Evolutionary conservation across 1,284 basidiomycete genomes (phyloP), one percentile per base, ranked within the genome.

Genomic region (Tranzscheliella williamsii): DNA sequence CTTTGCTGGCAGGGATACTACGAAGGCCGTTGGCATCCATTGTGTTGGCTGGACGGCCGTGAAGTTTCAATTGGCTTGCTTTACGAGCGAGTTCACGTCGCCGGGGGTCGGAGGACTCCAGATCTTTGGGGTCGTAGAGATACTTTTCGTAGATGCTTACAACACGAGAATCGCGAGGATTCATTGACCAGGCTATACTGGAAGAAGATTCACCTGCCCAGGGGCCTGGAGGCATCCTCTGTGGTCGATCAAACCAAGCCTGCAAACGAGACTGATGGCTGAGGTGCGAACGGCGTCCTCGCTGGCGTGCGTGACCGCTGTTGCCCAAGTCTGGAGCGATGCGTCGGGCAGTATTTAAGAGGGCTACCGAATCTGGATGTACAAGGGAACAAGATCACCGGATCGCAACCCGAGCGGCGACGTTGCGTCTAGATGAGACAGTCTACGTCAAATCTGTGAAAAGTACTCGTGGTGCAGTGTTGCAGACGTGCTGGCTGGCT

Each of bases 71-170:
- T 23, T 55, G 54, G 34, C 51, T 57, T 3, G 50, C 52, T 39
- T 64, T 68, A 17, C 65, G 55, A 11, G 65, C 65, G 6, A 68
- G 52, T 34, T 60, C 56, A 20, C 65, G 60, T 11, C 61, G 44
- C 9, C 54, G 43, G n/a, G 65, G 65, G 30, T 68, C 65, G 16
- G 65, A 52, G 13, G 61, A 65, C 20, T 55, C 51, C 24, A 68
- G 56, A 38, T 68, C 65, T 21, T 49, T 61, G 3, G 65, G 61
- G 24, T 68, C 65, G 55, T 66, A 70, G 29, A 70, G 55, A 26
- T 70, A 70, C 46, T 67, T 63, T 45, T 70, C 67, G 43, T 69
- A 69, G 53, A 69, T 69, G 41, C 65, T 67, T 37, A 64, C 51
- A 29, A 69, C 55, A n/a, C 67, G 63, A 24, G 63, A 65, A 26